These are phyloP conservation scores for Ustilaginoidea virens DNA, from an alignment of 2,329 filamentous ascomycete genomes.

Conservation along the genomic window DNA sequence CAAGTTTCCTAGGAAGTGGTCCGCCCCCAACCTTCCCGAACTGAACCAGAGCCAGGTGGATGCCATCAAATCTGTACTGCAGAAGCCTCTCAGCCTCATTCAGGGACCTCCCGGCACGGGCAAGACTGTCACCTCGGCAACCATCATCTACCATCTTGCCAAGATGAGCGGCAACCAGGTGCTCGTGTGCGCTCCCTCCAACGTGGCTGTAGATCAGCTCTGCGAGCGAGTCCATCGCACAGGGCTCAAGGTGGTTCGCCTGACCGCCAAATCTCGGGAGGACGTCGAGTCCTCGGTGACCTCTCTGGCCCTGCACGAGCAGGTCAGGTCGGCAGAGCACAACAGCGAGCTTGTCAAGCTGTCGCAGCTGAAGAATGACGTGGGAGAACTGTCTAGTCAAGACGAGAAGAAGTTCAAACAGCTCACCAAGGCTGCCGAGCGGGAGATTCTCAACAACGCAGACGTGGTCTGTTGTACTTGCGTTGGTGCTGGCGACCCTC, in stretches of 20 bases:
- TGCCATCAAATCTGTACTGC: conserved; percentile 87
- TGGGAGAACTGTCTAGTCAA: conserved; percentile 82
- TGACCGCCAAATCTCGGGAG: conserved; percentile 97
- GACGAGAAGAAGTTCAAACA: conserved; percentile 99
- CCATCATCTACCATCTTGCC: conserved; percentile 93
- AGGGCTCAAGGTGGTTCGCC: conserved; percentile 86
- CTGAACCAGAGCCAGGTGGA: conserved; percentile 92
- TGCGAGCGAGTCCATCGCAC: conserved; percentile 94
- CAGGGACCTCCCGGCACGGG: conserved; percentile 94
- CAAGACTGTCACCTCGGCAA: conserved; percentile 96
- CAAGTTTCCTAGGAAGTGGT: conserved; percentile 91
- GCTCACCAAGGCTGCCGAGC: conserved; percentile 81
- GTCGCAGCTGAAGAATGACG: conserved; percentile 79
- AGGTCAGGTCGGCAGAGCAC: conserved; percentile 93
- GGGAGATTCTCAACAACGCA: conserved; percentile 86
- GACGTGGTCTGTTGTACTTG: conserved; percentile 99
- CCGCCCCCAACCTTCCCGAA: conserved; percentile 83
- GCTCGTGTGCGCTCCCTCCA: conserved; percentile 90
- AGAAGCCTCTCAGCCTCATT: conserved; percentile 87
- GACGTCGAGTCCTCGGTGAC: conserved; percentile 98
- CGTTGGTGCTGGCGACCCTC: conserved; percentile 89
- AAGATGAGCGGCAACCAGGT: conserved; percentile 93
- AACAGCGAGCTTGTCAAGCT: conserved; percentile 89
- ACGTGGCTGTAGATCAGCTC: conserved; percentile 95
- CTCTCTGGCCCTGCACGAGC: conserved; percentile 88